Evolutionary conservation across 75 land plant species (phyloP), one percentile per base, ranked within the genome.

Genomic region (Pinus taeda): DNA sequence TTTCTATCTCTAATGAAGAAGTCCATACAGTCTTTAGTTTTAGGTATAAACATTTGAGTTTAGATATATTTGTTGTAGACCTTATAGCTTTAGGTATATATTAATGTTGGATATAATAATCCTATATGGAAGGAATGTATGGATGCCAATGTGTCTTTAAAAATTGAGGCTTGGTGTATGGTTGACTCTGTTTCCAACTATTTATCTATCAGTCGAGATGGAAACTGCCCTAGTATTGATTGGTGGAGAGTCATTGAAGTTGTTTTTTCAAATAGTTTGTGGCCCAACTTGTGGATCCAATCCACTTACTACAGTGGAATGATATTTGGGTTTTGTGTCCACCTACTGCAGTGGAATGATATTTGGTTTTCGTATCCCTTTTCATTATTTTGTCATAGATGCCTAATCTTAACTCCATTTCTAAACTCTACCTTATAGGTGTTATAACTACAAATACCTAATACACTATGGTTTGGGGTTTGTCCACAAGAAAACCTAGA

Each of bases 361-460:
- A 26, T 26, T 26, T 26, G 26, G 26, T 26, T 26, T 26, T 26
- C 26, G 0, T 26, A 26, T 26, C 26, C 26, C 81, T 89, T 37
- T 89, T 88, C 78, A 82, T 86, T 57, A 83, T 89, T 56, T 74
- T 89, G 36, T 90, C 87, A 21, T 87, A 89, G 79, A 75, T 89
- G 29, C 91, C 91, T 15, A 89, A 89, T 73, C 87, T 89, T 49
- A 84, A 89, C 77, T 89, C 91, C 57, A 86, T 89, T 20, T 87
- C 86, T 15, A 87, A 87, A 0, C 88, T 89, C 13, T 89, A 90
- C 4, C 84, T 89, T 21, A 82, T 88, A 18, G 90, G 91, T 45
- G 91, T 87, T 17, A 56, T 89, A 42, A 88, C 90, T 75, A 90
- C 91, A 24, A 79, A 87, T 17, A 81, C 90, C 17, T 89, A 89